Conservation (phyloP, 2,329 filamentous ascomycete species). For the Monilinia polystroma region DNA sequence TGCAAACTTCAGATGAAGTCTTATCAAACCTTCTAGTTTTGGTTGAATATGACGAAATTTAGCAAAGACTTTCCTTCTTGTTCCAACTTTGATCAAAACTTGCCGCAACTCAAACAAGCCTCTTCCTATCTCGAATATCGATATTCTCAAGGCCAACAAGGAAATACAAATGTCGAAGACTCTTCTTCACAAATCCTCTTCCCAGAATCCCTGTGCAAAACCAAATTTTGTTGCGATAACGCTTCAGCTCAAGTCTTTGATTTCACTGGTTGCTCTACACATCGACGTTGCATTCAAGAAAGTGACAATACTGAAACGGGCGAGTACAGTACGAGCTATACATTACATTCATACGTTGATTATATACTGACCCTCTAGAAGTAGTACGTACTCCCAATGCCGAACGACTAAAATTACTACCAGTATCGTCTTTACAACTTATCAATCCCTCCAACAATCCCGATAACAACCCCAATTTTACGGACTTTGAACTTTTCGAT, state of each 20-base stretch:
- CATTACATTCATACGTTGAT: background rate
- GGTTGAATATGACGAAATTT: background rate
- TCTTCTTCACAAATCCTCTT: background rate
- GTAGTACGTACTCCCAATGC: background rate
- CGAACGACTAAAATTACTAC: background rate
- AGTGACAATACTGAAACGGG: background rate
- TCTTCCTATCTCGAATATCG: background rate
- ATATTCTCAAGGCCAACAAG: background rate
- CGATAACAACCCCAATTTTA: background rate
- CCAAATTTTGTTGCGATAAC: background rate
- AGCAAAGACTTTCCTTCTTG: no score
- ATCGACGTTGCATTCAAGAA: background rate
- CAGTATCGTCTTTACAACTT: background rate
- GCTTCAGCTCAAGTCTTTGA: background rate
- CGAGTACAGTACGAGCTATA: background rate
- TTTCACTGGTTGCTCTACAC: background rate
- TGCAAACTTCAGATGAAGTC: background rate
- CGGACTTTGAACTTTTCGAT: constrained; percentile 4
- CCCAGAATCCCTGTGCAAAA: no score
- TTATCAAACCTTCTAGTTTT: background rate
- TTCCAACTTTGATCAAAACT: background rate
- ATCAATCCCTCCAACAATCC: background rate
- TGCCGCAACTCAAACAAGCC: background rate
- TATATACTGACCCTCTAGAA: background rate
- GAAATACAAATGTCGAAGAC: background rate